Conservation (phyloP, 306 rosid species). For the Fragaria iinumae region DNA sequence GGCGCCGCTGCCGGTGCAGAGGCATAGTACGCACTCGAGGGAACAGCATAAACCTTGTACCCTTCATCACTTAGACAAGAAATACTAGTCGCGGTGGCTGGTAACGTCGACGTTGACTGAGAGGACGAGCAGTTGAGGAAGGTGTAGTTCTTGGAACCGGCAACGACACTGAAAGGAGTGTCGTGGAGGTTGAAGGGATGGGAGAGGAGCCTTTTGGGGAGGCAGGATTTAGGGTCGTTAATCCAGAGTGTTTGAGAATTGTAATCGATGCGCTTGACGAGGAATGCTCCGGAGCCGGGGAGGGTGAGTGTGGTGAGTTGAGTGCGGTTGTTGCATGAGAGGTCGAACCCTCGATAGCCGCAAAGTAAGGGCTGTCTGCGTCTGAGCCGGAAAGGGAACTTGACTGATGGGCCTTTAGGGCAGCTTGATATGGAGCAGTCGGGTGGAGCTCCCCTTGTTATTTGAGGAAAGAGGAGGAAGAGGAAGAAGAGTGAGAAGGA, state of each 20-base stretch:
- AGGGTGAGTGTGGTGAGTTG: constrained; percentile 25
- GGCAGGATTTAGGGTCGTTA: constrained; percentile 33
- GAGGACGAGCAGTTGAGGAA: constrained; percentile 44
- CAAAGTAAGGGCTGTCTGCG: background rate
- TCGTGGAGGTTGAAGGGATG: constrained; percentile 2
- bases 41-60: constrained; percentile 7
- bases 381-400: constrained; percentile 37
- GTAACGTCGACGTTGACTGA: background rate
- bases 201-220: constrained; percentile 21
- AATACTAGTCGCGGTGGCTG: background rate
- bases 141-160: constrained; percentile 7
- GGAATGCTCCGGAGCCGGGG: constrained; percentile 24
- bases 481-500: constrained; percentile 11
- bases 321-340: constrained; percentile 21
- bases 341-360: constrained; percentile 21
- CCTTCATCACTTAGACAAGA: background rate
- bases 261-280: constrained; percentile 22
- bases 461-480: constrained; percentile 12
- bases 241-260: background rate
- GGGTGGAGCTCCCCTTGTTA: constrained; percentile 1
- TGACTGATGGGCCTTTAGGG: background rate
- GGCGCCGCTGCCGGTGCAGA: constrained; percentile 1
- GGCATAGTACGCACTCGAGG: background rate
- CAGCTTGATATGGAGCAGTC: constrained; percentile 19
- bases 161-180: constrained; percentile 28